Evolutionary conservation across 2,329 filamentous ascomycete genomes (phyloP), one percentile per base, ranked within the genome.

Genomic region (Aspergillus thermomutatus): DNA sequence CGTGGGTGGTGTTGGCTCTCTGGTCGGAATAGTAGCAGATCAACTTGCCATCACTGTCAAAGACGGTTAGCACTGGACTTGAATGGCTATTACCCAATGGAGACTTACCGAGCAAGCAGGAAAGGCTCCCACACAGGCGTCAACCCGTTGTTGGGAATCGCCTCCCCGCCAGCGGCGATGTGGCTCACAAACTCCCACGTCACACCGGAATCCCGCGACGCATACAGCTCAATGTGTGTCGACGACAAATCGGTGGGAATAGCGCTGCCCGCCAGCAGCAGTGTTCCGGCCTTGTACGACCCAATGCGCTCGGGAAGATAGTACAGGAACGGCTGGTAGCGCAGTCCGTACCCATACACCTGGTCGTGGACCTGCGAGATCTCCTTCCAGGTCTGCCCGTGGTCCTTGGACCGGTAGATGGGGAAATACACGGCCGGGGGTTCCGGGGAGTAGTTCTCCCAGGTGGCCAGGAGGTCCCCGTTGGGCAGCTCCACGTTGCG

Each of bases 81-180:
- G 14, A 34, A 34, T 5, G 31, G 17, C 6, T 4, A 4, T 31
- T 4, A 31, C 0, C 10, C 14, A 4, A 14, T 3, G 14, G 17
- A 27, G 25, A 60, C 67, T 47, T 63, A 70, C 66, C 86, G 80
- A 47, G 80, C 76, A 55, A 84, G 67, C 45, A 90, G 72, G 69
- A 87, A 89, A 0, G 88, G 88, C 69, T 91, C 88, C 88, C 88
- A 91, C 21, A 91, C 84, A 0, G 87, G 86, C 0, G 85, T 87
- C 40, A 85, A 69, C 1, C 85, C 87, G 65, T 90, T 88, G 65
- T 83, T 80, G 3, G 87, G 82, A 0, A 76, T 65, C 2, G 87
- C 86, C 49, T 79, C 78, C n/a, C 86, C 86, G 34, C 87, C 88
- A 1, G 77, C 74, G 0, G 87, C 87, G 47, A 90, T 82, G 61